Evolutionary conservation across 768 basidiomycete genomes (phyloP), one percentile per base, ranked within the genome.

Genomic region (Erythrobasidium yunnanense): DNA sequence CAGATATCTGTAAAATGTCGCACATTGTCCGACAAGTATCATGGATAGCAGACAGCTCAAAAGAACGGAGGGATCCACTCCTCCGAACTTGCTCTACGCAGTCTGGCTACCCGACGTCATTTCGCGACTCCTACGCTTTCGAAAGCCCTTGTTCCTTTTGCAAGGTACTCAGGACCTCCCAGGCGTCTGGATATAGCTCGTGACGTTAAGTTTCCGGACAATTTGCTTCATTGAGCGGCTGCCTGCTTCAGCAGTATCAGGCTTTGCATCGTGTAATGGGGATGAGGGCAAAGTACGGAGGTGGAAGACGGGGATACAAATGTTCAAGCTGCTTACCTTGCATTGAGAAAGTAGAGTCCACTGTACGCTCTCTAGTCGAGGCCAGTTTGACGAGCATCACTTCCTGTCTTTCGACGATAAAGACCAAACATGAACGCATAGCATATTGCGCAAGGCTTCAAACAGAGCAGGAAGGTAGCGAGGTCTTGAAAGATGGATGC

Each of bases 1-100:
- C 60, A 63, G 60, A 63, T 63, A 63, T 63, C 60, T 65, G 63
- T 53, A 65, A n/a, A 50, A 22, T 29, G 23, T 5, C 47, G 25
- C 27, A 23, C 60, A 20, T 34, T 18, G 35, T 45, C 3, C 11
- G 52, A 34, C 51, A 29, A n/a, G 25, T 50, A 50, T 65, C 30
- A 49, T 49, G 49, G 15, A 55, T 18, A 4, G 49, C 51, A 20
- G 47, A 30, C 8, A 17, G 30, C 46, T 50, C 60, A 63, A 35
- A 65, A 38, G 29, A 17, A 17, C 27, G 15, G 25, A 54, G 51
- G 63, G 63, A 54, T 53, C 63, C 51, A 65, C 51, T 65, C 63
- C 63, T 54, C 27, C 20, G 18, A 22, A 45, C 63, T 45, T 50
- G 60, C 60, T 32, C 60, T 63, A 46, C 23, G 60, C 60, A 49